A percentile compares a stretch with the other conserved stretches of the same genome.
Conservation (phyloP, 1,284 basidiomycete genomes). For the Moesziomyces sp. region DNA sequence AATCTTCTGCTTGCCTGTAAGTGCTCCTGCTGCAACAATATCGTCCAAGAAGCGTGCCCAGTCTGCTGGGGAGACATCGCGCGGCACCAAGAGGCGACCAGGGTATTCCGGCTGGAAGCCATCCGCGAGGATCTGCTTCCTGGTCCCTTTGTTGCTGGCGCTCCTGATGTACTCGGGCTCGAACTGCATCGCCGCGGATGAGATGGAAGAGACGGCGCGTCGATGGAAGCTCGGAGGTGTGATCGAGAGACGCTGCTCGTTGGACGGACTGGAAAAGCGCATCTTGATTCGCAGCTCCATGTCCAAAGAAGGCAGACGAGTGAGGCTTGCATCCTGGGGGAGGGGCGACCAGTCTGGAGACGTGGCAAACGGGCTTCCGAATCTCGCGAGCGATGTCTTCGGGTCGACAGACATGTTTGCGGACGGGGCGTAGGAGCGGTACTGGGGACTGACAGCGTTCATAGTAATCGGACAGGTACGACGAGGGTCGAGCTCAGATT, state of each 20-base stretch:
- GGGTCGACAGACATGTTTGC: slow-evolving; percentile 1
- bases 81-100: slow-evolving; percentile 13
- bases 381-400: slow-evolving; percentile 8
- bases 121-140: slow-evolving; percentile 18
- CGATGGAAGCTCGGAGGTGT: slow-evolving; percentile 22
- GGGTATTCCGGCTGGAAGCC: slow-evolving; percentile 23
- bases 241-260: slow-evolving; percentile 4
- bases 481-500: slow-evolving; percentile 6
- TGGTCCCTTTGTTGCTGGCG: slow-evolving; percentile 6
- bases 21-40: slow-evolving; percentile 14
- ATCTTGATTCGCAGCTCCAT: slow-evolving; percentile 25
- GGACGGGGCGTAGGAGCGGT: background rate
- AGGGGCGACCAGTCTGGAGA: slow-evolving; percentile 13
- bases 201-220: background rate
- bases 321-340: slow-evolving; percentile 12
- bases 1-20: slow-evolving; percentile 13
- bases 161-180: slow-evolving; percentile 16
- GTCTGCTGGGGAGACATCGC: slow-evolving; percentile 25
- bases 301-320: slow-evolving; percentile 3
- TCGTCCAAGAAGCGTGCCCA: slow-evolving; percentile 28
- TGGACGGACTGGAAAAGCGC: slow-evolving; percentile 30
- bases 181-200: background rate
- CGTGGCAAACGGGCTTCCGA: slow-evolving; percentile 17
- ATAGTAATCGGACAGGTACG: background rate
- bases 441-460: too few species aligned